Evolutionary conservation across 1,284 basidiomycete genomes (phyloP).

Genomic region (Inonotus obliquus): DNA sequence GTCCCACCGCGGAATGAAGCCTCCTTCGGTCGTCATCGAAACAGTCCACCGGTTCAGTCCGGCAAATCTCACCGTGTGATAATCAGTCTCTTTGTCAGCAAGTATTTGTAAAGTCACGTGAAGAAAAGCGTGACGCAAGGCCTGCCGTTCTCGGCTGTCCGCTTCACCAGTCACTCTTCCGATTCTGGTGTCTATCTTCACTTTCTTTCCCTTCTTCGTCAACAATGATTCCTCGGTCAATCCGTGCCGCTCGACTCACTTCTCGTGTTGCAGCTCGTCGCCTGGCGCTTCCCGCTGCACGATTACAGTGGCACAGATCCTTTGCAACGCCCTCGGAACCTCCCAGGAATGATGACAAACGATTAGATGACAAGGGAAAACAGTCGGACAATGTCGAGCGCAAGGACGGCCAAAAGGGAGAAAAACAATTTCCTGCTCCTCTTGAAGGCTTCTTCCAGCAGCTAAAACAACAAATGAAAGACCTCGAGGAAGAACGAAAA

Average conservation of each 20-base stretch:
- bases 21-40: neutral
- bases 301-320: slow-evolving; percentile 29
- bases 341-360: slow-evolving; percentile 26
- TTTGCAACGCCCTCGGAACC: slow-evolving; percentile 40
- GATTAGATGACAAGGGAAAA: slow-evolving; percentile 33
- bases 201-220: slow-evolving; percentile 18
- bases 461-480: slow-evolving; percentile 51
- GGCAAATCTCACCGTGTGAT: neutral
- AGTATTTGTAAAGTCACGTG: neutral
- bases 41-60: neutral
- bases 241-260: slow-evolving; percentile 35
- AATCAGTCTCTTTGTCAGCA: neutral
- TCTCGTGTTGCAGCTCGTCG: slow-evolving; percentile 24
- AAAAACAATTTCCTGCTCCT: slow-evolving; percentile 18
- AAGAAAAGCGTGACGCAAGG: neutral
- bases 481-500: slow-evolving; percentile 30
- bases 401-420: slow-evolving; percentile 28
- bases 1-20: neutral
- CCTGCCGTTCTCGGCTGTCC: neutral
- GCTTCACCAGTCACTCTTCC: neutral
- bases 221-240: slow-evolving; percentile 40
- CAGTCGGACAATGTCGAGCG: slow-evolving; percentile 31
- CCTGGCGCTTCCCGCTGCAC: slow-evolving; percentile 30
- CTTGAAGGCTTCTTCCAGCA: slow-evolving; percentile 78
- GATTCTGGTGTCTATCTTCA: neutral